Base-by-base conservation (phyloP, 495 filamentous ascomycete species). In the Penicillium coffeae region DNA sequence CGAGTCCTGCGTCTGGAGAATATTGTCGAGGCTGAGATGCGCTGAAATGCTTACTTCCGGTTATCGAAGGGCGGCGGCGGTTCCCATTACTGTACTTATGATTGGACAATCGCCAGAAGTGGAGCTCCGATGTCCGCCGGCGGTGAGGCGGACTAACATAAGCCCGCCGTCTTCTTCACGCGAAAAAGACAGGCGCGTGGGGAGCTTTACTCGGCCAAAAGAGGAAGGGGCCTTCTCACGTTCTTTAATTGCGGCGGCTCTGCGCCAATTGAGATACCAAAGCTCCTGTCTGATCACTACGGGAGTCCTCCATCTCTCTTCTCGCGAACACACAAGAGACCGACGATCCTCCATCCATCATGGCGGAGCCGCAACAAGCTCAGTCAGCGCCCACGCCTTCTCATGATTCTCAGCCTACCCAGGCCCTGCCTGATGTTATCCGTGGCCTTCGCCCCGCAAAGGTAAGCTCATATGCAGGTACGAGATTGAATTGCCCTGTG, bases 361-460 rank as follows among this genome's bases (percentile, higher is more conserved):
- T 73, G 70, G 56, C 63, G 5, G 70, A 73, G 21, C 52, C 54
- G 32, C 52, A 43, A 37, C 18, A 32, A 25, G 34, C 51, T 13
- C 38, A 59, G 48, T 39, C 53, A 21, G 45, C 56, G 35, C 51
- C 55, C 39, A 45, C 54, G 15, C 45, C 51, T 10, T 47, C 64
- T 18, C 64, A 64, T 50, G 48, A 66, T 48, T 49, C 65, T 8
- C 65, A 64, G 16, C 58, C 62, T 27, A 63, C 61, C 43, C 64
- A 74, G 54, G 69, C 72, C 60, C 63, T 73, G 45, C 54, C 75
- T 25, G 69, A 81, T 56, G 47, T 77, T 42, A 60, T 78, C 73
- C 68, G 68, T 20, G 66, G 58, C 15, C 71, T 67, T 54, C 64
- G 74, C 33, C 68, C 77, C 8, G 62, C 62, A 38, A 79, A 75